Percentiles rank a stretch among this genome's conserved stretches.
Evolutionary conservation across 495 filamentous ascomycete species (phyloP).

Genomic region (Neurospora discreta): DNA sequence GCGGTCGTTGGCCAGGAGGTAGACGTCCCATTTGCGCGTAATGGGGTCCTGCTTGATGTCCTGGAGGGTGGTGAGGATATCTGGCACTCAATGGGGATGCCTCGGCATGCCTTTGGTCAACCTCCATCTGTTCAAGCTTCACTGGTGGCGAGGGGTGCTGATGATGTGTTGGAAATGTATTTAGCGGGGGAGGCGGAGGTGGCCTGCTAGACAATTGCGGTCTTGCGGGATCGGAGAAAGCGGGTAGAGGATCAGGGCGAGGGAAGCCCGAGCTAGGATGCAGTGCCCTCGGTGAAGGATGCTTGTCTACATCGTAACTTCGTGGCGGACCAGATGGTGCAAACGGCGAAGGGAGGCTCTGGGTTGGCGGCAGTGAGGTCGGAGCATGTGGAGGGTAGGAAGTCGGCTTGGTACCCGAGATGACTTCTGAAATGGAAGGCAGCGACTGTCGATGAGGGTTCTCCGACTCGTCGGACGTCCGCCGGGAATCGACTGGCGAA

Average conservation of each 20-base stretch:
- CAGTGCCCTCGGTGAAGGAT: slow-evolving; percentile 23
- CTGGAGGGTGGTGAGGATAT: slow-evolving; percentile 15
- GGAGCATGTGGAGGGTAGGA: slow-evolving; percentile 26
- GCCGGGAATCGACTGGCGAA: slow-evolving; percentile 31
- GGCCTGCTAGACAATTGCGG: slow-evolving; percentile 14
- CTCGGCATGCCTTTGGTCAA: slow-evolving; percentile 17
- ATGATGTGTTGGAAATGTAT: slow-evolving; percentile 15
- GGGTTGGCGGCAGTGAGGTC: slow-evolving; percentile 12
- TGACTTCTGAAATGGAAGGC: slow-evolving; percentile 39
- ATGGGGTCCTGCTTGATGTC: slow-evolving; percentile 18
- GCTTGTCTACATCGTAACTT: slow-evolving; percentile 18
- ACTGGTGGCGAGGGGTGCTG: slow-evolving; percentile 20
- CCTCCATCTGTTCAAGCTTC: slow-evolving; percentile 19
- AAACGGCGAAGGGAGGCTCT: slow-evolving; percentile 25
- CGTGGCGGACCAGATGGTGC: slow-evolving; percentile 13
- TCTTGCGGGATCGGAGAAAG: slow-evolving; percentile 24
- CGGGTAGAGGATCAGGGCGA: slow-evolving; percentile 18
- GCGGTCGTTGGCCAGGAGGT: slow-evolving; percentile 27
- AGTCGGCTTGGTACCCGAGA: slow-evolving; percentile 26
- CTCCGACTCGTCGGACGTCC: slow-evolving; percentile 31
- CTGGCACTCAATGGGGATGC: slow-evolving; percentile 12
- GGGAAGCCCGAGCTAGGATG: slow-evolving; percentile 19
- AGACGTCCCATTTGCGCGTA: slow-evolving; percentile 30
- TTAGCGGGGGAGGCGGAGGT: slow-evolving; percentile 21
- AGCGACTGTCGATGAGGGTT: slow-evolving; percentile 33